These are phyloP conservation scores for Podila clonocystis DNA, from an alignment of 192 early-diverging fungal species.

Conservation along the genomic window DNA sequence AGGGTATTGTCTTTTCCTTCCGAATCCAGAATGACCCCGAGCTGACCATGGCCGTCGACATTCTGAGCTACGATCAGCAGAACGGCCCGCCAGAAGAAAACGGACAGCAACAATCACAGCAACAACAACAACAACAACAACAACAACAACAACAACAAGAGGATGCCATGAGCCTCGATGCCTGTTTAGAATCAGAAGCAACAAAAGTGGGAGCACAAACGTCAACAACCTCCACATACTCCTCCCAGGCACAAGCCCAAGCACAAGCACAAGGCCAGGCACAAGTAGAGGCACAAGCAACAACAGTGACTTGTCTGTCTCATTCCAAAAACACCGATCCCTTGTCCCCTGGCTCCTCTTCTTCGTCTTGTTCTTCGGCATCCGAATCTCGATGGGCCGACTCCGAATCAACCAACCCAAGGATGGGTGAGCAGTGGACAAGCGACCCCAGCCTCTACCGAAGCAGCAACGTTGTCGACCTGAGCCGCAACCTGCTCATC, in stretches of 20 bases:
- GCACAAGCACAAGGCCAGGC: background rate
- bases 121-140: background rate
- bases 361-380: background rate
- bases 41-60: conserved; percentile 51
- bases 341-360: background rate
- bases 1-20: conserved; percentile 51
- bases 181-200: background rate
- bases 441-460: conserved; percentile 37
- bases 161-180: background rate
- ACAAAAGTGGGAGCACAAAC: background rate
- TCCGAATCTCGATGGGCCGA: conserved; percentile 2
- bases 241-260: background rate
- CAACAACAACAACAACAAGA: background rate
- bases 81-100: background rate
- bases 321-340: conserved; percentile 1
- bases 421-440: conserved; percentile 37
- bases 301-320: conserved; percentile 5
- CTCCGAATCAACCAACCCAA: conserved; percentile 3
- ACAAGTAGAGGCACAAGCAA: background rate
- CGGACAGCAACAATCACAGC: no score
- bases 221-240: no score
- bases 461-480: conserved; percentile 41
- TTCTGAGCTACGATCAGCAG: conserved; percentile 45
- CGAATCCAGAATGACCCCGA: conserved; percentile 44
- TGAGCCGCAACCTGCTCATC: conserved; percentile 44